Evolutionary conservation across 2,329 filamentous ascomycete species (phyloP).

Genomic region (Capronia americana): DNA sequence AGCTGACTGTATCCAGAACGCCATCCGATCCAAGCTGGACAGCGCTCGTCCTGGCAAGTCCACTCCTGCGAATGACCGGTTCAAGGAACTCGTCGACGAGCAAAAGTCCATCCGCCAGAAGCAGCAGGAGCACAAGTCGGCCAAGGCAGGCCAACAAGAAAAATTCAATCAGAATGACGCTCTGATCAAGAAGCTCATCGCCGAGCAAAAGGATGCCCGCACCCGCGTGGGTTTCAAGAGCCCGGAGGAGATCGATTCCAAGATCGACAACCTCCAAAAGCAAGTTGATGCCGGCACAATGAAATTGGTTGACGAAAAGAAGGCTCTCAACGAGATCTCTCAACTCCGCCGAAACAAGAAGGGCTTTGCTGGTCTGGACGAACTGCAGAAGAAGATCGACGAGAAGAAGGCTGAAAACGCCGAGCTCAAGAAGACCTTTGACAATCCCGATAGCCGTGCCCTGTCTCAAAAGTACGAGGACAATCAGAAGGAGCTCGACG

Average conservation of each 20-base stretch:
- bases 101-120: slow-evolving; percentile 83
- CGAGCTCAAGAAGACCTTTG: slow-evolving; percentile 84
- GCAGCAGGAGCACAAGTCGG: slow-evolving; percentile 85
- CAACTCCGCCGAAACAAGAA: slow-evolving; percentile 87
- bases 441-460: slow-evolving; percentile 89
- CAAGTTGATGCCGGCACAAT: slow-evolving; percentile 88
- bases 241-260: slow-evolving; percentile 82
- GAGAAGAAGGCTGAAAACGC: slow-evolving; percentile 86
- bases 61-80: slow-evolving; percentile 78
- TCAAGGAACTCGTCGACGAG: slow-evolving; percentile 72
- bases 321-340: slow-evolving; percentile 82
- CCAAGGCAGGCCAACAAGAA: slow-evolving; percentile 77
- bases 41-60: slow-evolving; percentile 78
- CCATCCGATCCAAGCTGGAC: slow-evolving; percentile 87
- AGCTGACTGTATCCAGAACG: slow-evolving; percentile 64
- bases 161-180: slow-evolving; percentile 92
- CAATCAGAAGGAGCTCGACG: slow-evolving; percentile 85
- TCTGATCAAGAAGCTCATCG: slow-evolving; percentile 81
- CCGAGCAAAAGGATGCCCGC: slow-evolving; percentile 85
- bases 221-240: slow-evolving; percentile 84
- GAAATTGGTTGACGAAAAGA: slow-evolving; percentile 97
- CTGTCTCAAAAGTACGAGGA: slow-evolving; percentile 84
- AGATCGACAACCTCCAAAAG: slow-evolving; percentile 80
- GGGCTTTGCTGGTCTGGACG: slow-evolving; percentile 84
- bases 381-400: slow-evolving; percentile 86